phyloP scores from a whole-genome alignment of 2,329 filamentous ascomycete genomes.

The Neurospora crassa region DNA sequence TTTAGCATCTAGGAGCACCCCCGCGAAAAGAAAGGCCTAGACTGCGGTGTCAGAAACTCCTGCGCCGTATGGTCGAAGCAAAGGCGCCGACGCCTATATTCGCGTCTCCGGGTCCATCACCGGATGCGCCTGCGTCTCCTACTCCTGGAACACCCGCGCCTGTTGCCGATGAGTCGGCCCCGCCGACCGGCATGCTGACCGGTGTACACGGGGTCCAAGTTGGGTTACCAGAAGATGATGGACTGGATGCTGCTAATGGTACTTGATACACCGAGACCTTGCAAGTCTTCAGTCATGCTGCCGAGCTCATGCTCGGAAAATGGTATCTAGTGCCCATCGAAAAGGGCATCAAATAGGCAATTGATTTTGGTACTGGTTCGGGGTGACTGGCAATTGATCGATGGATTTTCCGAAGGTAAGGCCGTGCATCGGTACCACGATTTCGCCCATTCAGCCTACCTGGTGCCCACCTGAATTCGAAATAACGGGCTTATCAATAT shows the following conservation, averaged over 20 bases:
- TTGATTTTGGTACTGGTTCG: slow-evolving; percentile 44
- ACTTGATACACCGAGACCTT: neutral
- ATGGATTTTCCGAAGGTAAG: slow-evolving; percentile 32
- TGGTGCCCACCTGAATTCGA: slow-evolving; percentile 48
- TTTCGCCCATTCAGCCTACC: slow-evolving; percentile 45
- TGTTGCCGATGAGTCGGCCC: no score
- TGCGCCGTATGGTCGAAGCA: neutral
- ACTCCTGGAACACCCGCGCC: neutral
- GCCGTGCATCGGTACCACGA: slow-evolving; percentile 44
- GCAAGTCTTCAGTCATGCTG: neutral
- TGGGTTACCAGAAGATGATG: neutral
- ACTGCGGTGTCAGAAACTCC: neutral
- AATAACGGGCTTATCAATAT: slow-evolving; percentile 49
- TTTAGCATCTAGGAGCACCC: neutral
- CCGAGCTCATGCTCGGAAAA: neutral
- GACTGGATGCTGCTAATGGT: neutral
- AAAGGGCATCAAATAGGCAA: neutral
- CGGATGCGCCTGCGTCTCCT: neutral
- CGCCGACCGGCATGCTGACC: no score
- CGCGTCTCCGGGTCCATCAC: no score
- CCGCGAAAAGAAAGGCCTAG: neutral
- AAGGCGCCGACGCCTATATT: no score
- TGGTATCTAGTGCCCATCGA: neutral
- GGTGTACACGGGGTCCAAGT: neutral
- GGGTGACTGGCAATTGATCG: slow-evolving; percentile 26